phyloP scores from a whole-genome alignment of 75 land plant genomes.

The Pseudotsuga menziesii region DNA sequence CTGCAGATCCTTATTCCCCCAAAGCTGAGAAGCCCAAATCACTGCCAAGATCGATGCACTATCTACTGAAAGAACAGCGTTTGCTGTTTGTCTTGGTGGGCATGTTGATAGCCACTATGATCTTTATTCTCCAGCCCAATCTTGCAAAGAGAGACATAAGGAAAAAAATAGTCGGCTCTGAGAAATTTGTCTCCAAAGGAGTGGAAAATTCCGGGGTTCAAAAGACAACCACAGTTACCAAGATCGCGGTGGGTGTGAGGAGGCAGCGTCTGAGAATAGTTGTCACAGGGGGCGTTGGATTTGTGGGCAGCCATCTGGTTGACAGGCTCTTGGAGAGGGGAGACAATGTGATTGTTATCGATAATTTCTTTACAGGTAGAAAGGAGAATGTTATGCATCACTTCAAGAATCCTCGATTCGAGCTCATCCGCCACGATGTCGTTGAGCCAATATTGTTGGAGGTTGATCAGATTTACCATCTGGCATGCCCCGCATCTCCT shows the following conservation, averaged over 20 bases:
- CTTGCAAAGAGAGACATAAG: conserved; percentile 8
- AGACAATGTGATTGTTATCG: conserved; percentile 74
- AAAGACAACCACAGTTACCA: conserved; percentile 1
- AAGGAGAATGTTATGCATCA: conserved; percentile 73
- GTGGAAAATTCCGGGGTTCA: conserved; percentile 7
- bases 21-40: conserved; percentile 39
- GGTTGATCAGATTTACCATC: conserved; percentile 89
- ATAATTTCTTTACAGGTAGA: conserved; percentile 81
- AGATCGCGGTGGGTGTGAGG: conserved; percentile 43
- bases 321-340: conserved; percentile 66
- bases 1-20: conserved; percentile 26
- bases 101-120: conserved; percentile 57
- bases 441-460: conserved; percentile 76
- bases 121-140: conserved; percentile 59
- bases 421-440: conserved; percentile 81
- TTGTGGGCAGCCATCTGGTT: conserved; percentile 85
- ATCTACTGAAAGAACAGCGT: conserved; percentile 61
- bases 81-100: conserved; percentile 66
- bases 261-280: conserved; percentile 54
- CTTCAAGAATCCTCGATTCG: conserved; percentile 68
- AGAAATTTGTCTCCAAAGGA: neutral
- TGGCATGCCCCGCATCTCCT: conserved; percentile 87
- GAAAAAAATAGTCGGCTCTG: neutral
- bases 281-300: conserved; percentile 82
- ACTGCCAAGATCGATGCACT: conserved; percentile 40